A percentile compares a stretch with the other conserved stretches of the same genome.
These are phyloP conservation scores for Coleophoma crateriformis DNA, from an alignment of 2,329 filamentous ascomycete species.

Conservation along the genomic window DNA sequence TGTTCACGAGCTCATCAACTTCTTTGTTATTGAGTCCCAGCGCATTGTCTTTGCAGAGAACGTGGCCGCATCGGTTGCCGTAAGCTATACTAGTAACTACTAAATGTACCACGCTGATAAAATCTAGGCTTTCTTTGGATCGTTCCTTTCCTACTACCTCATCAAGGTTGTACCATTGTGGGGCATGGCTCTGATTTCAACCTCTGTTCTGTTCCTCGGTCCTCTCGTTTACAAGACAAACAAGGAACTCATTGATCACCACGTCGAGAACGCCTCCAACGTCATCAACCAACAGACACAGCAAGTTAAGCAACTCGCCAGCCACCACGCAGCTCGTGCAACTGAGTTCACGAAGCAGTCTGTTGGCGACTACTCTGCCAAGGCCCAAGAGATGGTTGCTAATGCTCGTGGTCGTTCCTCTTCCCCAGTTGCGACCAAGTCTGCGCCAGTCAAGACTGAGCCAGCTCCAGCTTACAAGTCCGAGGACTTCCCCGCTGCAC, in stretches of 20 bases:
- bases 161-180: slow-evolving; percentile 67
- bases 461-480: slow-evolving; percentile 13
- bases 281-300: slow-evolving; percentile 57
- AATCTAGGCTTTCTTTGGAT: slow-evolving; percentile 48
- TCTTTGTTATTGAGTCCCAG: slow-evolving; percentile 66
- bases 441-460: slow-evolving; percentile 13
- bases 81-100: slow-evolving; percentile 33
- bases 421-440: slow-evolving; percentile 18
- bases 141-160: slow-evolving; percentile 62
- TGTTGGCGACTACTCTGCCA: slow-evolving; percentile 61
- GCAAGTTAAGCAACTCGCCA: slow-evolving; percentile 55
- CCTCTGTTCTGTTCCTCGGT: slow-evolving; percentile 53
- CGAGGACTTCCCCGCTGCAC: slow-evolving; percentile 24
- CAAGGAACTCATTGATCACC: slow-evolving; percentile 63
- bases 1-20: slow-evolving; percentile 64
- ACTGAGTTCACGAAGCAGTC: slow-evolving; percentile 62
- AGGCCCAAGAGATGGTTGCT: slow-evolving; percentile 59
- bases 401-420: slow-evolving; percentile 28
- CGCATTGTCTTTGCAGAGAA: slow-evolving; percentile 66
- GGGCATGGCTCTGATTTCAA: slow-evolving; percentile 57
- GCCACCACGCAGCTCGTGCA: slow-evolving; percentile 59
- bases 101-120: slow-evolving; percentile 6
- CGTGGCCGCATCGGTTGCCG: slow-evolving; percentile 50
- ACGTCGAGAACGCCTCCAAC: slow-evolving; percentile 52
- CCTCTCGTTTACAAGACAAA: slow-evolving; percentile 62